A percentile compares a stretch with the other conserved stretches of the same genome.
These are phyloP conservation scores for Tolypocladium pustulatum DNA, from an alignment of 2,329 filamentous ascomycete genomes.

Conservation along the genomic window DNA sequence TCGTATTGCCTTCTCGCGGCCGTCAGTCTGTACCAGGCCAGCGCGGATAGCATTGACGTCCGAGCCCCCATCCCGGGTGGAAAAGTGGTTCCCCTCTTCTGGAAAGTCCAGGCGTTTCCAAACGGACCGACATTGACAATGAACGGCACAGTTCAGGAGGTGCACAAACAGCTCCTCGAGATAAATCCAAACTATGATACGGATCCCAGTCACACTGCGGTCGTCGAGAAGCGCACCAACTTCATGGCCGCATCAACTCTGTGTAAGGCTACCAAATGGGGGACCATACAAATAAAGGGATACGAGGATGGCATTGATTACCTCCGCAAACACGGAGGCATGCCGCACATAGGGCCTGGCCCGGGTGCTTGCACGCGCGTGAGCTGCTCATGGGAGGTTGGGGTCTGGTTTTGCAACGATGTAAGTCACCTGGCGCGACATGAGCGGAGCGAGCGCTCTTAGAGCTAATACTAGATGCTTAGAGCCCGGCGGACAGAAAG, in stretches of 20 bases:
- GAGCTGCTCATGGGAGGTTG: not conserved
- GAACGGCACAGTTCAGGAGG: not conserved
- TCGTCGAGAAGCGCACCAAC: not conserved
- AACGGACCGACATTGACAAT: not conserved
- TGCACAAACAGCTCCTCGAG: not conserved
- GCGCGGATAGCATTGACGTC: not conserved
- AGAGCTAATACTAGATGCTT: not conserved
- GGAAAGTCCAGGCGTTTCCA: not conserved
- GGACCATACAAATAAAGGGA: not conserved
- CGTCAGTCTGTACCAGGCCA: no score
- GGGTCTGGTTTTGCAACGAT: not conserved
- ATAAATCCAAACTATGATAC: not conserved
- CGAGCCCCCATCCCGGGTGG: not conserved
- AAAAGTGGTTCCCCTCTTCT: not conserved
- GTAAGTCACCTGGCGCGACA: not conserved
- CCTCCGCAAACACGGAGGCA: not conserved
- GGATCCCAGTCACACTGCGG: not conserved
- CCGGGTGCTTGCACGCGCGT: not conserved
- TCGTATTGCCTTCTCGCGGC: no score
- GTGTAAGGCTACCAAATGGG: not conserved
- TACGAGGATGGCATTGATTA: not conserved
- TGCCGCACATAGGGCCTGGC: not conserved
- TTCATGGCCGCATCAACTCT: not conserved
- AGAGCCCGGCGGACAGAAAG: not conserved
- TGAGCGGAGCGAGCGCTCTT: no score